phyloP scores from a whole-genome alignment of 192 early-diverging fungal genomes.

The Coemansia sp. region DNA sequence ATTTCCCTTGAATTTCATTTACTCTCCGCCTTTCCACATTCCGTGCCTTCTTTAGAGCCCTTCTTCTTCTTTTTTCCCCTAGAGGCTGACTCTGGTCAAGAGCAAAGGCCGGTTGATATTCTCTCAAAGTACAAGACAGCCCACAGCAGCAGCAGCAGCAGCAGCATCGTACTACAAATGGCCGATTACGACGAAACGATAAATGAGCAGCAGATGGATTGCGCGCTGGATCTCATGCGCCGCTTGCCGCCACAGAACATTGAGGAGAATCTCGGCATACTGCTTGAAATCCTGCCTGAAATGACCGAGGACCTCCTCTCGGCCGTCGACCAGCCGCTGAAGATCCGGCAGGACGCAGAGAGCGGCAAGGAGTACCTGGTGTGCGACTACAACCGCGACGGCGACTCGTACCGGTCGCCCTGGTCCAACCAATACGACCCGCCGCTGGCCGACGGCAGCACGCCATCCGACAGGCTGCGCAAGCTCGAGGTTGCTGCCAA shows the following conservation, averaged over 20 bases:
- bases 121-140: too few relatives aligned
- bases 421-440: constrained; percentile 97
- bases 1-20: too few relatives aligned
- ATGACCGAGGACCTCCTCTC: constrained; percentile 88
- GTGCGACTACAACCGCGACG: constrained; percentile 97
- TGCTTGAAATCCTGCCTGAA: constrained; percentile 79
- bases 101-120: too few relatives aligned
- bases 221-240: constrained; percentile 96
- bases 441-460: constrained; percentile 67
- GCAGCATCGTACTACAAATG: constrained; percentile 14
- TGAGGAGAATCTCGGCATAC: constrained; percentile 78
- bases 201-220: constrained; percentile 70
- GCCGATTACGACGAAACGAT: constrained; percentile 30
- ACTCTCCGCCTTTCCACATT: not conserved
- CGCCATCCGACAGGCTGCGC: constrained; percentile 76
- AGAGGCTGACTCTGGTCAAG: too few relatives aligned
- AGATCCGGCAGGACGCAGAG: constrained; percentile 62
- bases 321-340: constrained; percentile 90
- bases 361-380: constrained; percentile 80
- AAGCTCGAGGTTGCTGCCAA: constrained; percentile 90
- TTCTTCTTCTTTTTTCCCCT: not conserved
- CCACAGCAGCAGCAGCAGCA: too few relatives aligned
- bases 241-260: constrained; percentile 90
- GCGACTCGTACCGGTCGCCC: constrained; percentile 91
- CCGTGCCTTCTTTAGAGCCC: not conserved